Base-by-base conservation (phyloP, 1,284 basidiomycete genomes). In the Mycosarcoma maydis region DNA sequence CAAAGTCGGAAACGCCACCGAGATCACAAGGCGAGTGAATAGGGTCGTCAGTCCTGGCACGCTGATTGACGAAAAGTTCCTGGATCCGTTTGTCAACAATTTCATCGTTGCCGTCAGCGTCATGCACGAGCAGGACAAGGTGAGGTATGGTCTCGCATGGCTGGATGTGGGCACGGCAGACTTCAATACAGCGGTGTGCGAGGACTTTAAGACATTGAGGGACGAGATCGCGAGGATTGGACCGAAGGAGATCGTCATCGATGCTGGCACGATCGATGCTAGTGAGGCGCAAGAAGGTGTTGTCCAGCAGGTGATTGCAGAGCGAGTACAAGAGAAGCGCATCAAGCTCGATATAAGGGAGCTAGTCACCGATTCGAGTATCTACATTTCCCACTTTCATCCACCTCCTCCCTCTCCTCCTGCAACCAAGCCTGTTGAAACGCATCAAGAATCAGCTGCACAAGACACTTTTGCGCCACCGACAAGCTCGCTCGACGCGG, bases 121-220 rank as follows among this genome's bases (percentile, higher is more conserved):
- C 26, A 19, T 11, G 27, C n/a, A 20, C 13, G 39, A 9, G 19
- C 30, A 22, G 20, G 24, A 20, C 6, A 32, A 19, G 19, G 40
- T 10, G 23, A 38, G 41, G 43, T 80, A 49, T 37, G 79, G 80
- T 4, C 42, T 81, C 10, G 78, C 78, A 5, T 81, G 80, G 80
- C 53, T 80, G 30, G 80, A 81, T 47, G 65, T 81, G 23, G 73
- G 78, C n/a, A 81, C 80, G 16, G 76, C 77, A 19, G 78, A 80
- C 42, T 79, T 81, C 26, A 48, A 48, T 13, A 77, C 77, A 17
- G 61, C 66, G 0, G 40, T 50, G 6, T 77, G 73, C 42, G 17
- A 30, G 8, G 80, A 79, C 48, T 52, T 54, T 16, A 43, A 59
- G 19, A 55, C 39, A 20, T 36, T 81, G 34, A 52, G 80, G 13